Percentiles rank a stretch among this genome's conserved stretches.
Evolutionary conservation across 768 basidiomycete genomes (phyloP).

Genomic region (Tricholomella constricta): DNA sequence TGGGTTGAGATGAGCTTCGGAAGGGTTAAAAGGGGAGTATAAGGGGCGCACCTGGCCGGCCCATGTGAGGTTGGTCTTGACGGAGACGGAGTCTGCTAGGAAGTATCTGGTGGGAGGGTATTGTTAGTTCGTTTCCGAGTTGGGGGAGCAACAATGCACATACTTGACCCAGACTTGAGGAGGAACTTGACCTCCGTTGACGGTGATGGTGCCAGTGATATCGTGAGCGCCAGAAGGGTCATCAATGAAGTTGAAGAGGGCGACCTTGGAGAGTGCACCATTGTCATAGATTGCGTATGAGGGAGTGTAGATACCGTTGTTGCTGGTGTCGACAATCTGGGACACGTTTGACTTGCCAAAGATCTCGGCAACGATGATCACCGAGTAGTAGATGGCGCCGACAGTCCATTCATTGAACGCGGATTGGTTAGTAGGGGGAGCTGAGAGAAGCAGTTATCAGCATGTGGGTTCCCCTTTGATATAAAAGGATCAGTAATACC

Average conservation of each 20-base stretch:
- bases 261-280: constrained; percentile 58
- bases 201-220: constrained; percentile 51
- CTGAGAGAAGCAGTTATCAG: constrained; percentile 13
- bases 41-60: constrained; percentile 66
- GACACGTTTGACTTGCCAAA: constrained; percentile 67
- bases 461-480: not conserved
- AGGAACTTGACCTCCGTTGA: constrained; percentile 47
- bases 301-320: constrained; percentile 57
- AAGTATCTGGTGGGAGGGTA: constrained; percentile 47
- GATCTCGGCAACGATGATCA: constrained; percentile 68
- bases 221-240: constrained; percentile 58
- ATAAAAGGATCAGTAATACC: constrained; percentile 33
- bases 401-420: constrained; percentile 69
- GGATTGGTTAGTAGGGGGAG: constrained; percentile 57
- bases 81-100: constrained; percentile 53
- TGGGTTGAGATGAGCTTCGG: not conserved
- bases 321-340: constrained; percentile 66
- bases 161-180: constrained; percentile 55
- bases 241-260: constrained; percentile 72
- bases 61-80: constrained; percentile 73
- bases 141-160: constrained; percentile 12
- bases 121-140: not conserved
- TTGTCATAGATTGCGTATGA: constrained; percentile 78
- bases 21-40: constrained; percentile 11
- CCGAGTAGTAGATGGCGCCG: constrained; percentile 73